Evolutionary conservation across 306 rosid genomes (phyloP).

Genomic region (Cercis canadensis): DNA sequence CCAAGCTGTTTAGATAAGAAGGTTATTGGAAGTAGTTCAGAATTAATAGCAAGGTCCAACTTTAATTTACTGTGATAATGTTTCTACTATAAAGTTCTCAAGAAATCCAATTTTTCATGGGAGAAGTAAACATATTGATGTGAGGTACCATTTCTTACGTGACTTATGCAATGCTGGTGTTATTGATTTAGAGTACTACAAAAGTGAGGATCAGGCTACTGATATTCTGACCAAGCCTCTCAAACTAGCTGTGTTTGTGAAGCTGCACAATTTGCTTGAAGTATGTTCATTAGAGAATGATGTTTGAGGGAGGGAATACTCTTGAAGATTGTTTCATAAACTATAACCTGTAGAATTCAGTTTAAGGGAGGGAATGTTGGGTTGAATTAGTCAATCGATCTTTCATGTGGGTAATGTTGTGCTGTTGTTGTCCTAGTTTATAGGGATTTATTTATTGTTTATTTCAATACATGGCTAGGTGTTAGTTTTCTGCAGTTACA

Average conservation of each 20-base stretch:
- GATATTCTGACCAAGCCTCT: conserved; percentile 8
- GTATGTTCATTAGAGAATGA: not conserved
- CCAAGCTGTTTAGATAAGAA: not conserved
- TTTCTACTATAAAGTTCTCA: not conserved
- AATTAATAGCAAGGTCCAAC: not conserved
- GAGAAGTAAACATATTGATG: conserved; percentile 20
- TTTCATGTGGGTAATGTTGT: too few species aligned
- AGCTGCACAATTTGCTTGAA: not conserved
- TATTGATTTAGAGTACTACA: not conserved
- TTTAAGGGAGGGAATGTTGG: not conserved
- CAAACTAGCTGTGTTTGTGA: not conserved
- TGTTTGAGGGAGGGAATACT: too few species aligned
- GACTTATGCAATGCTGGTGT: not conserved
- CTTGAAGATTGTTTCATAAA: too few species aligned
- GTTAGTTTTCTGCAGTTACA: too few species aligned
- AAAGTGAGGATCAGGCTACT: not conserved
- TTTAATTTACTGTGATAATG: not conserved
- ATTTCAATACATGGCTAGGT: too few species aligned
- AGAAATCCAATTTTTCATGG: conserved; percentile 7
- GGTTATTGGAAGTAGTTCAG: not conserved
- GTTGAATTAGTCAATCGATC: not conserved
- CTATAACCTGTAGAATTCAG: not conserved
- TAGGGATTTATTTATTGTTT: too few species aligned
- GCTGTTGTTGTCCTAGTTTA: too few species aligned
- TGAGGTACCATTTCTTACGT: not conserved